Percentiles rank a stretch among this genome's conserved stretches.
Evolutionary conservation across 257 asterid genomes (phyloP).

Genomic region (Fraxinus americana): DNA sequence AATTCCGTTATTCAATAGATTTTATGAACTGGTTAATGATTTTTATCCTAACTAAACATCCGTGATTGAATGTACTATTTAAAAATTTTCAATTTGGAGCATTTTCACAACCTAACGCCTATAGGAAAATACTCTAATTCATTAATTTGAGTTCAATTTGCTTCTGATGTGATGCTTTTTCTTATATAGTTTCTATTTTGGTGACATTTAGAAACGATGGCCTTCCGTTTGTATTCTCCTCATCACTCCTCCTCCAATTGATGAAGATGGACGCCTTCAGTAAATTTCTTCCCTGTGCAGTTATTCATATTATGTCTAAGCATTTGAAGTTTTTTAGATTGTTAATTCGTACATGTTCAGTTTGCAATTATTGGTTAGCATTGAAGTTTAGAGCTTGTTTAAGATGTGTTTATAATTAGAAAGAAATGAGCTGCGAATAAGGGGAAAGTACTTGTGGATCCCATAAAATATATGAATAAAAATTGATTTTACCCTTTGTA

Average conservation of each 20-base stretch:
- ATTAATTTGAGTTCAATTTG: not conserved
- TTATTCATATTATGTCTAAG: not conserved
- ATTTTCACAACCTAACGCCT: not conserved
- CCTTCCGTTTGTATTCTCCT: conserved; percentile 63
- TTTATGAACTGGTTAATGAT: not conserved
- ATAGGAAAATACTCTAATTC: not conserved
- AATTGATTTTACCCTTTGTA: too few species aligned
- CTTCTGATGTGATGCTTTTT: not conserved
- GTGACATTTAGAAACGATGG: conserved; percentile 69
- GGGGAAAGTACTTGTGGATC: too few species aligned
- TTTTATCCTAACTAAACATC: not conserved
- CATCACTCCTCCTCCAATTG: conserved; percentile 82
- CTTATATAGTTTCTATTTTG: conserved; percentile 8
- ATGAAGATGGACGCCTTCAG: conserved; percentile 74
- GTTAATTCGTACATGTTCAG: not conserved
- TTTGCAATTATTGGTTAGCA: too few species aligned
- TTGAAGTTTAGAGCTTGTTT: too few species aligned
- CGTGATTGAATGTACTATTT: not conserved
- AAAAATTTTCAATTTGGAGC: not conserved
- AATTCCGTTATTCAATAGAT: not conserved
- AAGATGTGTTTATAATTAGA: too few species aligned
- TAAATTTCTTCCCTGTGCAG: conserved; percentile 28
- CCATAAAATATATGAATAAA: too few species aligned
- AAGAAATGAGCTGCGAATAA: too few species aligned
- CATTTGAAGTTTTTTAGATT: not conserved